Conservation (phyloP, 495 filamentous ascomycete species). For the Penicillium nucicola region DNA sequence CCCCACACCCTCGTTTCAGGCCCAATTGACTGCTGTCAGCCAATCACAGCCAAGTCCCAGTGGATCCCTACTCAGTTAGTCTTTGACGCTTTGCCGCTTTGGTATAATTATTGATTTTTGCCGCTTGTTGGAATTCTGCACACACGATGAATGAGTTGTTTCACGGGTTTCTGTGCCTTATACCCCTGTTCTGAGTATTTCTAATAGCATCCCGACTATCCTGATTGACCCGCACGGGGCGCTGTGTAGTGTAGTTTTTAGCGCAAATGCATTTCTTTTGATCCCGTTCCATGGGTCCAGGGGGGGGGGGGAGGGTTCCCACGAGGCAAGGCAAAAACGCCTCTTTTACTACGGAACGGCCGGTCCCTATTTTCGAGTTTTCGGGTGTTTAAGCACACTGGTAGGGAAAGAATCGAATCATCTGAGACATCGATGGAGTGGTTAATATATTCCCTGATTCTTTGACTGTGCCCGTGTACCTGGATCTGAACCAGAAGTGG, state of each 20-base stretch:
- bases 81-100: constrained; percentile 1
- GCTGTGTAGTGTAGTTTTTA: constrained; percentile 5
- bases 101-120: not conserved
- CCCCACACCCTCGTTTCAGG: constrained; percentile 4
- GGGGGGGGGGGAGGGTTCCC: too few relatives aligned
- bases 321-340: too few relatives aligned
- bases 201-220: not conserved
- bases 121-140: not conserved
- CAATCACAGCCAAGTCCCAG: not conserved
- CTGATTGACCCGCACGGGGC: not conserved
- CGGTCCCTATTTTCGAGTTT: constrained; percentile 2
- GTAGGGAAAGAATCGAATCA: too few relatives aligned
- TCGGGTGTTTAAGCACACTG: too few relatives aligned
- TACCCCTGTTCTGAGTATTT: not conserved
- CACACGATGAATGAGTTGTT: not conserved
- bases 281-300: constrained; percentile 6
- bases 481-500: too few relatives aligned
- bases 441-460: not conserved
- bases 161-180: not conserved
- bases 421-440: not conserved
- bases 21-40: not conserved
- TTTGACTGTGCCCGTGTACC: too few relatives aligned
- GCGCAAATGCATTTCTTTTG: constrained; percentile 1
- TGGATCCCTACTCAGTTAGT: not conserved
- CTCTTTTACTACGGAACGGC: not conserved